These are phyloP conservation scores for Orbilia brochopaga DNA, from an alignment of 2,329 filamentous ascomycete species.

Conservation along the genomic window DNA sequence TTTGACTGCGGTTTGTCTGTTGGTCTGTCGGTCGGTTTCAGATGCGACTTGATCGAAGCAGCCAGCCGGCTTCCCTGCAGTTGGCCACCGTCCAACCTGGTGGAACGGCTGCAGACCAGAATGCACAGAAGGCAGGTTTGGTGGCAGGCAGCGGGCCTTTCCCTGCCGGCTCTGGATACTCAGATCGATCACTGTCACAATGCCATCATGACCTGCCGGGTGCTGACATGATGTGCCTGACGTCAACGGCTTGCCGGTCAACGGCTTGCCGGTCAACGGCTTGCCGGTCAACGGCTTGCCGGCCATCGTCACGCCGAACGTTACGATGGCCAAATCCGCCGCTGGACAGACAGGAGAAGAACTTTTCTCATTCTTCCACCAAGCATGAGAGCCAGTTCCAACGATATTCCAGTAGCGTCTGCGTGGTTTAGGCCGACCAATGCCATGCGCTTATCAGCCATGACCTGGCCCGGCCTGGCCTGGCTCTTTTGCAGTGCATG, in stretches of 20 bases:
- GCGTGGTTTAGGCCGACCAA: background rate
- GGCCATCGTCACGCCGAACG: constrained; percentile 48
- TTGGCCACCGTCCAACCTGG: background rate
- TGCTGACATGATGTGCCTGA: constrained; percentile 20
- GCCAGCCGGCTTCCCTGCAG: background rate
- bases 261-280: constrained; percentile 47
- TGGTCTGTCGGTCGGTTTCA: background rate
- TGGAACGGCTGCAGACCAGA: background rate
- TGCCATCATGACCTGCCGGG: background rate
- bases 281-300: constrained; percentile 41
- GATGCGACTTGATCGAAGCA: background rate
- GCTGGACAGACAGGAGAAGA: background rate
- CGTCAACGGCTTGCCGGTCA: constrained; percentile 42
- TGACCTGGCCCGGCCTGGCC: no score
- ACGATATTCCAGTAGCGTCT: background rate
- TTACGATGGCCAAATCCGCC: constrained; percentile 8
- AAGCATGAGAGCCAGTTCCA: constrained; percentile 5
- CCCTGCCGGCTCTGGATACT: constrained; percentile 1
- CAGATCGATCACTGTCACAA: background rate
- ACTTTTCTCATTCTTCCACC: constrained; percentile 4
- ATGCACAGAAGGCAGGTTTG: background rate
- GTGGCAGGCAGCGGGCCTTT: background rate
- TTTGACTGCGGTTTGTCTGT: background rate
- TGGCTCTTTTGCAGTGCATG: no score
- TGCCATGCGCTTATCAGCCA: constrained; percentile 2